phyloP scores from a whole-genome alignment of 805 yeast genomes.

The Metschnikowia cubensis region DNA sequence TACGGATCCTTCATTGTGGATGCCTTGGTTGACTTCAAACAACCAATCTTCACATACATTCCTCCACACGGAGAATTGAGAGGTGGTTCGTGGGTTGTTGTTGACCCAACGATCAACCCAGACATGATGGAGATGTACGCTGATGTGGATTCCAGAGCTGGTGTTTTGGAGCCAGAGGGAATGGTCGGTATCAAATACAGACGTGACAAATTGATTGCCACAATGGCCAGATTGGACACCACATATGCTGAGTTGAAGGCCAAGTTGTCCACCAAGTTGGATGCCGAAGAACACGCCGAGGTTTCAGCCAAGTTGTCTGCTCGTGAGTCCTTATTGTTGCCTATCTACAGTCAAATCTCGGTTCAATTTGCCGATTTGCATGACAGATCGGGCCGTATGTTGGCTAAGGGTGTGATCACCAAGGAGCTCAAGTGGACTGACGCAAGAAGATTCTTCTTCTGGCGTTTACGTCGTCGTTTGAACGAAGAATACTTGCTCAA shows the following conservation, averaged over 20 bases:
- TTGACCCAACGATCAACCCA: constrained; percentile 94
- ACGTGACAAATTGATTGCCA: constrained; percentile 83
- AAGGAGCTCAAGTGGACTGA: constrained; percentile 82
- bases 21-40: constrained; percentile 91
- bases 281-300: constrained; percentile 62
- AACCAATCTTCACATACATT: constrained; percentile 93
- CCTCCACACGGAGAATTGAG: constrained; percentile 98
- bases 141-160: constrained; percentile 91
- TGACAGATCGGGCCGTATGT: constrained; percentile 96
- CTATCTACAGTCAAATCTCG: constrained; percentile 87
- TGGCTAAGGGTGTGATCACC: constrained; percentile 87
- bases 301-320: constrained; percentile 63
- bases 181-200: constrained; percentile 98
- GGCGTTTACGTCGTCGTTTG: constrained; percentile 96
- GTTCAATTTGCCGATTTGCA: constrained; percentile 97
- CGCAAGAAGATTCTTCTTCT: constrained; percentile 95
- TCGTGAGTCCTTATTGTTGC: constrained; percentile 77
- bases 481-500: constrained; percentile 85
- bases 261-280: constrained; percentile 49
- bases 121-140: constrained; percentile 99
- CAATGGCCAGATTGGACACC: constrained; percentile 86
- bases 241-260: constrained; percentile 65
- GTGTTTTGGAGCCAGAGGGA: constrained; percentile 98
- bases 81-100: constrained; percentile 99
- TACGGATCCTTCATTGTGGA: constrained; percentile 97